phyloP scores from a whole-genome alignment of 2,329 filamentous ascomycete genomes.

The Botryotinia calthae region DNA sequence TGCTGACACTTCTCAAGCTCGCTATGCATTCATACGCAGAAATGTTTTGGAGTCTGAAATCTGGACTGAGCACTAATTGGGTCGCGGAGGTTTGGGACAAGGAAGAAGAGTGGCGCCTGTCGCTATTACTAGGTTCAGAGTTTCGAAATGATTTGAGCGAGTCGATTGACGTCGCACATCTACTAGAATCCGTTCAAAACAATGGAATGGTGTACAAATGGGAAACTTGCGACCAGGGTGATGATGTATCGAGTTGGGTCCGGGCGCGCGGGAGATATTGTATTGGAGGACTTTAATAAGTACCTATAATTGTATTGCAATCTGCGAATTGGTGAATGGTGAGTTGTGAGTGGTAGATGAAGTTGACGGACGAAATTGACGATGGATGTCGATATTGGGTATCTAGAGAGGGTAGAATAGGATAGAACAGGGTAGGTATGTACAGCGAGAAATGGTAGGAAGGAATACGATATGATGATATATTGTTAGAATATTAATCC shows the following conservation, averaged over 20 bases:
- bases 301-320: not conserved
- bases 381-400: not conserved
- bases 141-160: slow-evolving; percentile 35
- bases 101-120: slow-evolving; percentile 26
- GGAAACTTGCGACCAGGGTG: slow-evolving; percentile 16
- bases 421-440: not conserved
- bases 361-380: not conserved
- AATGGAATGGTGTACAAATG: slow-evolving; percentile 21
- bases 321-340: not conserved
- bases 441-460: not conserved
- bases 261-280: slow-evolving; percentile 11
- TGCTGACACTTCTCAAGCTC: slow-evolving; percentile 33
- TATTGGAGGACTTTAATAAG: not conserved
- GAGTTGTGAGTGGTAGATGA: not conserved
- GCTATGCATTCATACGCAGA: slow-evolving; percentile 22
- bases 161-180: slow-evolving; percentile 37
- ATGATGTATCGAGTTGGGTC: slow-evolving; percentile 19
- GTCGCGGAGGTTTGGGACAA: slow-evolving; percentile 20
- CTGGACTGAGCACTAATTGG: slow-evolving; percentile 25
- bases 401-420: not conserved
- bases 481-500: not conserved
- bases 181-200: slow-evolving; percentile 28
- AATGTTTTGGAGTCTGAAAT: slow-evolving; percentile 23
- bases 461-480: not conserved
- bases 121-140: slow-evolving; percentile 29